A percentile compares a stretch with the other conserved stretches of the same genome.
Evolutionary conservation across 345 rosid genomes (phyloP).

Genomic region (Eucalyptus polyanthemos): DNA sequence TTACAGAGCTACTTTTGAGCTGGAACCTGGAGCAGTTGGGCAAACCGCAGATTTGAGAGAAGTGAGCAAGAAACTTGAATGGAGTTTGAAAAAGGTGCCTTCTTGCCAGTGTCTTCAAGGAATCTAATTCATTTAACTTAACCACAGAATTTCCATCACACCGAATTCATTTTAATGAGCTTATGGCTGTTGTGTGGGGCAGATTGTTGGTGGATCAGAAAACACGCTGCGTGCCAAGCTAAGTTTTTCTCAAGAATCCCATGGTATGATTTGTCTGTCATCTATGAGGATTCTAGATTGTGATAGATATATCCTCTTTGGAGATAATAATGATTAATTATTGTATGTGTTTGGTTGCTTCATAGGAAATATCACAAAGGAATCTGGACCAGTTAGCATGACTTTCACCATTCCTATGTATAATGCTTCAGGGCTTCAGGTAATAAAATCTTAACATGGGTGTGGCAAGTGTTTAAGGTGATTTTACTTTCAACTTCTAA

Average conservation of each 20-base stretch:
- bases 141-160: neutral
- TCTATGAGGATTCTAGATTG: neutral
- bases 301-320: neutral
- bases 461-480: neutral
- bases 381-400: conserved; percentile 97
- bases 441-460: neutral
- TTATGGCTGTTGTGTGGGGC: neutral
- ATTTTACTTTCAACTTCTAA: neutral
- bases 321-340: neutral
- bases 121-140: neutral
- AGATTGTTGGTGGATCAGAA: conserved; percentile 93
- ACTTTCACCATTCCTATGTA: conserved; percentile 96
- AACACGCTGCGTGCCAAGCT: conserved; percentile 87
- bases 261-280: conserved; percentile 29
- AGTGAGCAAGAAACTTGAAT: conserved; percentile 75
- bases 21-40: conserved; percentile 78
- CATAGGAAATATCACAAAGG: conserved; percentile 87
- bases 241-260: conserved; percentile 87
- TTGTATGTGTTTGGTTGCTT: neutral
- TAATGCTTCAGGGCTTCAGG: conserved; percentile 92
- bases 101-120: neutral
- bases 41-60: conserved; percentile 93
- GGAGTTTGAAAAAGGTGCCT: conserved; percentile 75
- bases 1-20: conserved; percentile 73
- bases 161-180: neutral